Percentiles rank a stretch among this genome's conserved stretches.
These are phyloP conservation scores for Odontarrhena argentea DNA, from an alignment of 345 rosid genomes.

Conservation along the genomic window DNA sequence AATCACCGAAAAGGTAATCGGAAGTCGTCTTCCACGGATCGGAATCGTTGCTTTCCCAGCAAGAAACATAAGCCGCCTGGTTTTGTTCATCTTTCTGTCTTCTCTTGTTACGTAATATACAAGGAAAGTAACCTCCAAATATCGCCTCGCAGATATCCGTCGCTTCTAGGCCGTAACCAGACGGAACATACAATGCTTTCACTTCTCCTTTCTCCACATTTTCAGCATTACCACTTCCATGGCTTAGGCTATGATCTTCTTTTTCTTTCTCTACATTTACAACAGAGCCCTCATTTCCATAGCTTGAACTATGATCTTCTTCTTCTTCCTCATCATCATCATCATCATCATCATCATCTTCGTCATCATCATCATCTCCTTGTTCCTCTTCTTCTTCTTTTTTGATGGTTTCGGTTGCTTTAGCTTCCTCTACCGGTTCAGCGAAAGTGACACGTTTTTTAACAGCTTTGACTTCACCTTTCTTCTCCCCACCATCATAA, in stretches of 20 bases:
- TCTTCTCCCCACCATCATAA: constrained; percentile 39
- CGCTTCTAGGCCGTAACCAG: constrained; percentile 81
- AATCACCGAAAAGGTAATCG: constrained; percentile 72
- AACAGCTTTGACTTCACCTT: not conserved
- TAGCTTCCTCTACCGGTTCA: constrained; percentile 37
- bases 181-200: constrained; percentile 51
- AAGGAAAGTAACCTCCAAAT: constrained; percentile 85
- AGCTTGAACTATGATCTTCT: not conserved
- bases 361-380: not conserved
- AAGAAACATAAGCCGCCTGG: constrained; percentile 26
- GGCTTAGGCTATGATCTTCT: constrained; percentile 16
- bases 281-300: not conserved
- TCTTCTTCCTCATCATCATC: not conserved
- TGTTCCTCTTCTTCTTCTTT: constrained; percentile 35
- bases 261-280: constrained; percentile 17
- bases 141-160: constrained; percentile 74
- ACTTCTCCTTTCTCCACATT: constrained; percentile 29
- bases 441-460: constrained; percentile 39
- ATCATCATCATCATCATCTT: not conserved
- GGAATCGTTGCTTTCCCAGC: constrained; percentile 35
- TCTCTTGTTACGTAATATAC: constrained; percentile 47
- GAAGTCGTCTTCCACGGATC: constrained; percentile 60
- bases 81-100: constrained; percentile 25
- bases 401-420: constrained; percentile 26
- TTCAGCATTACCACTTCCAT: constrained; percentile 14